Evolutionary conservation across 2,329 filamentous ascomycete species (phyloP).

Genomic region (Phialocephala sp.): DNA sequence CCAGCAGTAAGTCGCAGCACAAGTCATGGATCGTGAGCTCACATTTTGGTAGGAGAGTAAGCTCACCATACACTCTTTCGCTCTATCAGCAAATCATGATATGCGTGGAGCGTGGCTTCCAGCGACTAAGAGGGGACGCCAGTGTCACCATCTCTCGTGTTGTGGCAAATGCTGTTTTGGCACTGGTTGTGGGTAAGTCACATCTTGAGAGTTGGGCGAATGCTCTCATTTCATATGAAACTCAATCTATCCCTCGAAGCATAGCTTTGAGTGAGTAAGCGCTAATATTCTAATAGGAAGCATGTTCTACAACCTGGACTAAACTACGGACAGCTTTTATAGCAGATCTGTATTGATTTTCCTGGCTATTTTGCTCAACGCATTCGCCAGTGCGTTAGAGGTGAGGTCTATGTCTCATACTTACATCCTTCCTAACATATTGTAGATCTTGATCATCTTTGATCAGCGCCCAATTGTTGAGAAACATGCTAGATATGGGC

Average conservation of each 20-base stretch:
- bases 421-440: conserved; percentile 51
- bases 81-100: conserved; percentile 52
- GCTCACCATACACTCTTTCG: conserved; percentile 81
- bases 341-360: conserved; percentile 67
- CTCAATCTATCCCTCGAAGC: too few species aligned
- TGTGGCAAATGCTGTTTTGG: conserved; percentile 50
- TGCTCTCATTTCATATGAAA: too few species aligned
- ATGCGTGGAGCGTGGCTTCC: conserved; percentile 73
- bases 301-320: conserved; percentile 66
- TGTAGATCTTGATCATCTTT: conserved; percentile 65
- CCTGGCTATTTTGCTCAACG: conserved; percentile 70
- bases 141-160: conserved; percentile 30
- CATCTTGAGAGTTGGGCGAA: too few species aligned
- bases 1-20: conserved; percentile 31
- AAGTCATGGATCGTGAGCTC: conserved; percentile 4
- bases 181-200: conserved; percentile 56
- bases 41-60: conserved; percentile 49
- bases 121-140: conserved; percentile 72
- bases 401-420: conserved; percentile 33
- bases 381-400: conserved; percentile 64
- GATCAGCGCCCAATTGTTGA: conserved; percentile 58
- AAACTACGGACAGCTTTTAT: conserved; percentile 62
- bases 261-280: too few species aligned
- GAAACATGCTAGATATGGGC: conserved; percentile 83
- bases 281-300: conserved; percentile 45